Conservation (phyloP, 495 filamentous ascomycete species). For the Penicillium lividum region DNA sequence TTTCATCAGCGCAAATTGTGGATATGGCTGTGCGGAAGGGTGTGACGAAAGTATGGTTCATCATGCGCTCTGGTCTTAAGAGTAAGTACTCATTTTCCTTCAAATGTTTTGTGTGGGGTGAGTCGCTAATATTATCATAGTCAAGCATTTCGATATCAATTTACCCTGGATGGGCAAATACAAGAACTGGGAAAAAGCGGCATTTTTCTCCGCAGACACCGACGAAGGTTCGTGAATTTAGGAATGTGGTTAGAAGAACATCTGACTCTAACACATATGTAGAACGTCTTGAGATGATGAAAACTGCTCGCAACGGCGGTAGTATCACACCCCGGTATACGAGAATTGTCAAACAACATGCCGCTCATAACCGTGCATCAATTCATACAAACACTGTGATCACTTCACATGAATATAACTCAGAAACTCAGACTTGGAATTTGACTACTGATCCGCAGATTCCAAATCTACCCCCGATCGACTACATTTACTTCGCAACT, state of each 20-base stretch:
- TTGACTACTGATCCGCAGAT: slow-evolving; percentile 51
- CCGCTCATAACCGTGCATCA: slow-evolving; percentile 41
- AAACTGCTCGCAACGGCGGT: slow-evolving; percentile 59
- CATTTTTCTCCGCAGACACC: slow-evolving; percentile 62
- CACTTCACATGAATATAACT: slow-evolving; percentile 31
- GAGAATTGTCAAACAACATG: slow-evolving; percentile 54
- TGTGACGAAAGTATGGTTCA: slow-evolving; percentile 55
- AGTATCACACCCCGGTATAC: slow-evolving; percentile 60
- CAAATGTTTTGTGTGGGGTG: too few species aligned
- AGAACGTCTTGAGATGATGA: slow-evolving; percentile 59
- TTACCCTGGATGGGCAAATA: slow-evolving; percentile 68
- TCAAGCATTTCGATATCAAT: slow-evolving; percentile 65
- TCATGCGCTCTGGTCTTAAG: slow-evolving; percentile 59
- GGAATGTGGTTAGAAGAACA: background rate
- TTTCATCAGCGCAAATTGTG: slow-evolving; percentile 61
- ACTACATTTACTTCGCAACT: slow-evolving; percentile 67
- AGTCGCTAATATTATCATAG: slow-evolving; percentile 18
- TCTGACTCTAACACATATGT: background rate
- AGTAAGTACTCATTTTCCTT: slow-evolving; percentile 20
- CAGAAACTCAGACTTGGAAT: slow-evolving; percentile 47
- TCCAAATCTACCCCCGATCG: slow-evolving; percentile 51
- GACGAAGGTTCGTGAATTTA: slow-evolving; percentile 42
- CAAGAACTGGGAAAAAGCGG: slow-evolving; percentile 61
- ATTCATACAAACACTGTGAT: slow-evolving; percentile 55
- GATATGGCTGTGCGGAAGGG: slow-evolving; percentile 56